Percentiles rank a stretch among this genome's conserved stretches.
These are phyloP conservation scores for Yamadazyma sp. DNA, from an alignment of 805 yeast genomes.

Conservation along the genomic window DNA sequence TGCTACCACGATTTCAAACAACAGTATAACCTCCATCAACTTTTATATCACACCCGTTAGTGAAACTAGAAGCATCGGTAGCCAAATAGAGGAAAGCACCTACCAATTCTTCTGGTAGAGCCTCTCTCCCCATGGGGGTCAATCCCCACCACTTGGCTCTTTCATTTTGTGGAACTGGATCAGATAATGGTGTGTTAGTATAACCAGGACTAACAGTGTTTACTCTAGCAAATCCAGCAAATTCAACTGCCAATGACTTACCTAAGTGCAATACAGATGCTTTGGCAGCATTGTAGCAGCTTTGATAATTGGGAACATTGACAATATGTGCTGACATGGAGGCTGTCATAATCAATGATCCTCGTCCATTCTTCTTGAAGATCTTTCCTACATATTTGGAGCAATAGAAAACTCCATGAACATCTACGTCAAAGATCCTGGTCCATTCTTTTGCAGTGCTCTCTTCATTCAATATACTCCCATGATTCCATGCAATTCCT, in stretches of 20 bases:
- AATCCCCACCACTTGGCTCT: constrained; percentile 26
- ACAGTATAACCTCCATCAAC: neutral
- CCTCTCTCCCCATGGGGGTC: constrained; percentile 34
- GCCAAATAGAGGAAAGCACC: neutral
- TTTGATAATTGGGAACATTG: constrained; percentile 28
- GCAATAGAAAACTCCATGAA: constrained; percentile 24
- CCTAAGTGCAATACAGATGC: constrained; percentile 33
- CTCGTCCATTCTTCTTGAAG: constrained; percentile 23
- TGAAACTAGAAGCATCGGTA: neutral
- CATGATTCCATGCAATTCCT: constrained; percentile 22
- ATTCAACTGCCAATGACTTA: constrained; percentile 33
- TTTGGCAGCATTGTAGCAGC: constrained; percentile 27
- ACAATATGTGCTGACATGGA: constrained; percentile 35
- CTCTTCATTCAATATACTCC: neutral
- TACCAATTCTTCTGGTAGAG: neutral
- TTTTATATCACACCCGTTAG: neutral
- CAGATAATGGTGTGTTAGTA: constrained; percentile 44
- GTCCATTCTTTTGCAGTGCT: constrained; percentile 12
- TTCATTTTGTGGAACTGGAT: constrained; percentile 19
- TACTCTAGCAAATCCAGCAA: constrained; percentile 38
- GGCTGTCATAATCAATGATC: constrained; percentile 30
- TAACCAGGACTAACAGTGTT: constrained; percentile 34
- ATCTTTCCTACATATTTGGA: constrained; percentile 21
- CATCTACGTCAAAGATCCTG: constrained; percentile 17
- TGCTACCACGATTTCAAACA: neutral